Conservation (phyloP, 129 eudicot genomes). For the Arctium minus region DNA sequence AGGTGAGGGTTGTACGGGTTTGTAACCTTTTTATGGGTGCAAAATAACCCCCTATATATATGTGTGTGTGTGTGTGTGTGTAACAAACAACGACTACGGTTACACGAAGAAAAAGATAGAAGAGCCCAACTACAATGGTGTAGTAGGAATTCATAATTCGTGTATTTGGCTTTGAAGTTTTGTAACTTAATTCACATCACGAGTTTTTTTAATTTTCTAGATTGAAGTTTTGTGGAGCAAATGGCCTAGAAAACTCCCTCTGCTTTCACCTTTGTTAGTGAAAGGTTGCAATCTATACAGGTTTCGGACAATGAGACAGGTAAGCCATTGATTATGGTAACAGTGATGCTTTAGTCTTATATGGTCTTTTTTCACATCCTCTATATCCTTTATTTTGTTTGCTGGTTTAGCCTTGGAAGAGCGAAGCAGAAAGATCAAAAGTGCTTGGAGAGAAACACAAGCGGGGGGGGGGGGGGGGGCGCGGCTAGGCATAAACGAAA, state of each 20-base stretch:
- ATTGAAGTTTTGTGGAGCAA: constrained; percentile 86
- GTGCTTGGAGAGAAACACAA: constrained; percentile 77
- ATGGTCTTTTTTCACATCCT: background rate
- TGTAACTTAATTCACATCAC: background rate
- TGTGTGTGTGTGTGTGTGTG: too few relatives aligned
- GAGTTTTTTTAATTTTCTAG: constrained; percentile 29
- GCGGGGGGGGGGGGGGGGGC: constrained; percentile 61
- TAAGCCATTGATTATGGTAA: constrained; percentile 17
- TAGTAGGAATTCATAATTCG: background rate
- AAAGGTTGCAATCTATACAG: constrained; percentile 77
- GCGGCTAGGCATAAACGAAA: constrained; percentile 60
- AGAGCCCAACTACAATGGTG: background rate
- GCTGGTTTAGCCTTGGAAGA: constrained; percentile 60
- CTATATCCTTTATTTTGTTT: background rate
- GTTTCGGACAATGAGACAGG: constrained; percentile 77
- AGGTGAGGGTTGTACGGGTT: too few relatives aligned
- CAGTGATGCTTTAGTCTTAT: background rate
- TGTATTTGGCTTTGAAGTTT: background rate
- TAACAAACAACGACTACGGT: too few relatives aligned
- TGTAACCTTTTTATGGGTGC: too few relatives aligned
- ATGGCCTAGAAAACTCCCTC: constrained; percentile 48
- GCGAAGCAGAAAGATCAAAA: constrained; percentile 58
- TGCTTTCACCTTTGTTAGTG: constrained; percentile 69
- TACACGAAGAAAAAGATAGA: background rate
- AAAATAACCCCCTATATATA: too few relatives aligned